Conservation (phyloP, 257 asterid genomes). For the Gynochthodes officinalis region DNA sequence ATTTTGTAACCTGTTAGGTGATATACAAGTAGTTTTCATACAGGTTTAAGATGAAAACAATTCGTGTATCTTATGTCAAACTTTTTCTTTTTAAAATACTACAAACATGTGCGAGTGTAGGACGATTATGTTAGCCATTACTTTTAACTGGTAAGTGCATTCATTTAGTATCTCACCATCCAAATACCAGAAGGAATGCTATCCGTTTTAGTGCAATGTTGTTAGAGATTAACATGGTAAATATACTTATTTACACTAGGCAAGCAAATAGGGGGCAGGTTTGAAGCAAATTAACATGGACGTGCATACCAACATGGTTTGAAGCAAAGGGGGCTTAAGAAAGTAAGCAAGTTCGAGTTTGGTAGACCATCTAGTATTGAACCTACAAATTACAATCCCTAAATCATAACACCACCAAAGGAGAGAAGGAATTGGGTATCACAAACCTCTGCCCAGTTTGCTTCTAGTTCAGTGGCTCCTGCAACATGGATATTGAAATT, state of each 20-base stretch:
- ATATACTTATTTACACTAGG: background rate
- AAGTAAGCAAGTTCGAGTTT: background rate
- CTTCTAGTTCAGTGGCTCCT: conserved; percentile 92
- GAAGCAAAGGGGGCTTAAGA: background rate
- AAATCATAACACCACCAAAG: background rate
- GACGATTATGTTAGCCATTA: background rate
- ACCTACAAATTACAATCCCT: background rate
- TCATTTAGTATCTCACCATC: background rate
- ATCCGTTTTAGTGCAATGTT: no score
- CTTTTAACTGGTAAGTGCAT: background rate
- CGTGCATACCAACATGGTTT: no score
- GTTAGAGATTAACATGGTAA: background rate
- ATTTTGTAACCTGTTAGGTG: background rate
- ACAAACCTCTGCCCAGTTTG: conserved; percentile 84
- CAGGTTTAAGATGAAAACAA: background rate
- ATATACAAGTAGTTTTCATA: background rate
- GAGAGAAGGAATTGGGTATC: background rate
- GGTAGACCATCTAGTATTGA: background rate
- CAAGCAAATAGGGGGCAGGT: no score
- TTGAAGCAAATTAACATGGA: no score
- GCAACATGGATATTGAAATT: conserved; percentile 26
- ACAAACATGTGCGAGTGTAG: no score
- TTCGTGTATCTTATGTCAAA: no score
- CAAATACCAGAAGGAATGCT: background rate
- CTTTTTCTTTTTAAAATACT: background rate